These are phyloP conservation scores for Pseudopyricularia cyperi DNA, from an alignment of 2,329 filamentous ascomycete genomes.

Conservation along the genomic window DNA sequence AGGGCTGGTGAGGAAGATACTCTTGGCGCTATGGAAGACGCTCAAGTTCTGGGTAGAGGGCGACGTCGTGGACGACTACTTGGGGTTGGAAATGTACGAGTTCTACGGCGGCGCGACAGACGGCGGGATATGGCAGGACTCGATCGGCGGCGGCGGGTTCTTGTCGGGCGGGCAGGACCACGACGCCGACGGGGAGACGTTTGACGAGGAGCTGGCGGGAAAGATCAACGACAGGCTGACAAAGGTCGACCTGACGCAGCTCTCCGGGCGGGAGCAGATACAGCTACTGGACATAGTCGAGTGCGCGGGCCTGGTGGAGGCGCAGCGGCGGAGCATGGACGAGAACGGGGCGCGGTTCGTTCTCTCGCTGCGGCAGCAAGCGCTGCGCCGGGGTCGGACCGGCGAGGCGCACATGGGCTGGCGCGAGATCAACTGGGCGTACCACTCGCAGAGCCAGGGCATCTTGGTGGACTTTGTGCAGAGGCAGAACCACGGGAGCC, in stretches of 20 bases:
- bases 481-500: slow-evolving; percentile 62
- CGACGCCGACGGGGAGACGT: slow-evolving; percentile 44
- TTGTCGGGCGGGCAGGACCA: slow-evolving; percentile 2
- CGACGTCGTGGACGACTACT: slow-evolving; percentile 65
- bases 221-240: slow-evolving; percentile 67
- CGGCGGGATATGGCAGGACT: slow-evolving; percentile 13
- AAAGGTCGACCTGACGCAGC: slow-evolving; percentile 59
- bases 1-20: slow-evolving; percentile 54
- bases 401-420: slow-evolving; percentile 56
- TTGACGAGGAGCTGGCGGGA: slow-evolving; percentile 59
- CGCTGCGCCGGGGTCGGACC: slow-evolving; percentile 52
- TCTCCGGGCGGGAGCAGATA: slow-evolving; percentile 79
- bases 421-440: slow-evolving; percentile 78
- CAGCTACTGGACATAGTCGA: slow-evolving; percentile 74
- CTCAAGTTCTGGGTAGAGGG: slow-evolving; percentile 76
- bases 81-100: slow-evolving; percentile 52
- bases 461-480: slow-evolving; percentile 76
- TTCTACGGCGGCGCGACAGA: slow-evolving; percentile 31
- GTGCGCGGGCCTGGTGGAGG: slow-evolving; percentile 72
- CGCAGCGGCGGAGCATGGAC: slow-evolving; percentile 78
- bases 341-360: slow-evolving; percentile 81
- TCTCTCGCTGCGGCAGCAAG: slow-evolving; percentile 74
- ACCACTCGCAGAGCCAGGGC: slow-evolving; percentile 75
- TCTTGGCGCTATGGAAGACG: slow-evolving; percentile 59
- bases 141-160: not conserved